A percentile compares a stretch with the other conserved stretches of the same genome.
Evolutionary conservation across 305 asterid genomes (phyloP).

Genomic region (Fraxinus angustifolia): DNA sequence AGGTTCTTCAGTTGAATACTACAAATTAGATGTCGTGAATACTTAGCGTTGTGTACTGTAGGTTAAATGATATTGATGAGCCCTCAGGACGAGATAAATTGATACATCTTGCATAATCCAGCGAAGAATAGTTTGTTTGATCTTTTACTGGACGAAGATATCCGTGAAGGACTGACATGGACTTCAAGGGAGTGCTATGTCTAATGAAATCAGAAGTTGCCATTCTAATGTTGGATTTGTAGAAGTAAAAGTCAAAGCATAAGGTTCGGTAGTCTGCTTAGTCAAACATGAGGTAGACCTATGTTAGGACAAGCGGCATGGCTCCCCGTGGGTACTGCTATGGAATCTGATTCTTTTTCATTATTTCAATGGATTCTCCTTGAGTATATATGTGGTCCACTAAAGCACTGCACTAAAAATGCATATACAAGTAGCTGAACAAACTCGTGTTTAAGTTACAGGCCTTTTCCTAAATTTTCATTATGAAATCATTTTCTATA

Average conservation of each 20-base stretch:
- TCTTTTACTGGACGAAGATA: not conserved
- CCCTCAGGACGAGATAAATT: not conserved
- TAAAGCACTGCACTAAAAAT: not conserved
- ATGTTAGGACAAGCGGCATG: not conserved
- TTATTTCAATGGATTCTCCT: not conserved
- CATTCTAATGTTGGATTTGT: not conserved
- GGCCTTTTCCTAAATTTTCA: not conserved
- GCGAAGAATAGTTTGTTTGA: not conserved
- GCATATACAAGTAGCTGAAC: not conserved
- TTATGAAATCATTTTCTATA: not conserved
- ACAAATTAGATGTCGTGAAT: not conserved
- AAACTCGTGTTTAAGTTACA: not conserved
- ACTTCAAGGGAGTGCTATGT: not conserved
- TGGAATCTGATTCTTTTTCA: not conserved
- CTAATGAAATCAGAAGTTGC: not conserved
- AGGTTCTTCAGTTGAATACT: not conserved
- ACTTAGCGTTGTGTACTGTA: not conserved
- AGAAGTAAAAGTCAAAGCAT: not conserved
- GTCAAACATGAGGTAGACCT: not conserved
- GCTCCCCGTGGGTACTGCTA: not conserved
- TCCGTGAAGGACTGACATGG: not conserved
- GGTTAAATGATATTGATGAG: not conserved
- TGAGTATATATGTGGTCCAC: not conserved
- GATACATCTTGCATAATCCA: not conserved
- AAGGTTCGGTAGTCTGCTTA: not conserved